phyloP scores from a whole-genome alignment of 1,139 yeast genomes.

The Yamadazyma sp. region DNA sequence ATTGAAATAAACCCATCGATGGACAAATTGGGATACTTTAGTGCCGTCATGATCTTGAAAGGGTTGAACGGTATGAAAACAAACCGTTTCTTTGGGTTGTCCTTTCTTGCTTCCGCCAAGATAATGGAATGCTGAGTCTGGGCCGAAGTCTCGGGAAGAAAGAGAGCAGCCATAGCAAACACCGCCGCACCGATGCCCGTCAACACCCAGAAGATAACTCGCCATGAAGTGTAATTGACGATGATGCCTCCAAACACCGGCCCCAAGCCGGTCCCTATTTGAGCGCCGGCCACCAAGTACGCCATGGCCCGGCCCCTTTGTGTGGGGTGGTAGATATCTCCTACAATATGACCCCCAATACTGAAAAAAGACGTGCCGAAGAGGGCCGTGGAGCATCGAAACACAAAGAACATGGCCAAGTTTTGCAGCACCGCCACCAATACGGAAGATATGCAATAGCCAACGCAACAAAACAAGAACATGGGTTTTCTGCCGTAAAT shows the following conservation, averaged over 20 bases:
- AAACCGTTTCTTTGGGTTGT: conserved; percentile 31
- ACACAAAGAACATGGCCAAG: conserved; percentile 50
- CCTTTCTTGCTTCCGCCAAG: conserved; percentile 16
- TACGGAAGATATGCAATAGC: conserved; percentile 33
- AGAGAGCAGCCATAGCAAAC: conserved; percentile 26
- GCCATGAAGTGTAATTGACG: conserved; percentile 51
- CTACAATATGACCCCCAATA: conserved; percentile 45
- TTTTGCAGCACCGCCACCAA: conserved; percentile 47
- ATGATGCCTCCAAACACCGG: conserved; percentile 48
- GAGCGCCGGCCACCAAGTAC: conserved; percentile 42
- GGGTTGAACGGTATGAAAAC: conserved; percentile 46
- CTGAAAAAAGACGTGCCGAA: conserved; percentile 54
- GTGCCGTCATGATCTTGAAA: conserved; percentile 35
- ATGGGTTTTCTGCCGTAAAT: conserved; percentile 49
- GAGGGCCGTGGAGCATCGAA: conserved; percentile 46
- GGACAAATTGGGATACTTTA: conserved; percentile 40
- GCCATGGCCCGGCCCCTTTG: conserved; percentile 51
- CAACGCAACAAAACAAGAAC: conserved; percentile 35
- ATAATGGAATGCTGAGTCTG: conserved; percentile 24
- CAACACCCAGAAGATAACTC: conserved; percentile 49
- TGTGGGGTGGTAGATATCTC: conserved; percentile 46
- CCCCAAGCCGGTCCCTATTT: conserved; percentile 49
- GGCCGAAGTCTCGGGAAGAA: conserved; percentile 43
- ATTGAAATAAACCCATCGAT: conserved; percentile 45
- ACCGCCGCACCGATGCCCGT: conserved; percentile 38